Conservation (phyloP, 2,329 filamentous ascomycete genomes). For the Geoglossum cookeanum region DNA sequence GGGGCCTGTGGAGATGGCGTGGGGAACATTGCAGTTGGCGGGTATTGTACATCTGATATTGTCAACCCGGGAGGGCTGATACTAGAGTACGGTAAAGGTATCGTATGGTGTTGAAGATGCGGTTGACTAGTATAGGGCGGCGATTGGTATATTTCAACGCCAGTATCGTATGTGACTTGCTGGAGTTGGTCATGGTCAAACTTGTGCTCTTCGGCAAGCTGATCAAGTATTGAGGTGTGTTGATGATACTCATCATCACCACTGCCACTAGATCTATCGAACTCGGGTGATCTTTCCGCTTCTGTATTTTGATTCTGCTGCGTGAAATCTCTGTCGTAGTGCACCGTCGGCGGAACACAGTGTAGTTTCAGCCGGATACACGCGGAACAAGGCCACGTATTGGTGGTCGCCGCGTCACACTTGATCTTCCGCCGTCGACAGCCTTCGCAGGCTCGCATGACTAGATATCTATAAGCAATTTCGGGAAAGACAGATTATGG, state of each 20-base stretch:
- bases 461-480: slow-evolving; percentile 25
- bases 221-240: slow-evolving; percentile 7
- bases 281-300: slow-evolving; percentile 22
- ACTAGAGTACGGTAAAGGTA: slow-evolving; percentile 1
- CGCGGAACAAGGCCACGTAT: slow-evolving; percentile 92
- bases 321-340: slow-evolving; percentile 43
- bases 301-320: slow-evolving; percentile 16
- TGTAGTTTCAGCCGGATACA: slow-evolving; percentile 83
- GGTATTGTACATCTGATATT: background rate
- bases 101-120: slow-evolving; percentile 6
- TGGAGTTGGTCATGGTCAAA: slow-evolving; percentile 5
- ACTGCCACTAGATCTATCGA: slow-evolving; percentile 19
- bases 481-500: background rate
- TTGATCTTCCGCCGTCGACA: slow-evolving; percentile 93
- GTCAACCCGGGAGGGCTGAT: background rate
- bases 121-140: slow-evolving; percentile 9
- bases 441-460: slow-evolving; percentile 94
- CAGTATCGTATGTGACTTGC: slow-evolving; percentile 7
- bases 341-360: slow-evolving; percentile 74
- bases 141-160: slow-evolving; percentile 7
- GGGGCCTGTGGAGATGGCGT: slow-evolving; percentile 3
- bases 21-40: background rate
- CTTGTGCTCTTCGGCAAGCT: background rate
- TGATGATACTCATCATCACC: slow-evolving; percentile 23
- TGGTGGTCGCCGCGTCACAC: slow-evolving; percentile 91